Percentiles rank a stretch among this genome's conserved stretches.
Evolutionary conservation across 2,329 filamentous ascomycete species (phyloP).

Genomic region (Cladorrhinum sp.): DNA sequence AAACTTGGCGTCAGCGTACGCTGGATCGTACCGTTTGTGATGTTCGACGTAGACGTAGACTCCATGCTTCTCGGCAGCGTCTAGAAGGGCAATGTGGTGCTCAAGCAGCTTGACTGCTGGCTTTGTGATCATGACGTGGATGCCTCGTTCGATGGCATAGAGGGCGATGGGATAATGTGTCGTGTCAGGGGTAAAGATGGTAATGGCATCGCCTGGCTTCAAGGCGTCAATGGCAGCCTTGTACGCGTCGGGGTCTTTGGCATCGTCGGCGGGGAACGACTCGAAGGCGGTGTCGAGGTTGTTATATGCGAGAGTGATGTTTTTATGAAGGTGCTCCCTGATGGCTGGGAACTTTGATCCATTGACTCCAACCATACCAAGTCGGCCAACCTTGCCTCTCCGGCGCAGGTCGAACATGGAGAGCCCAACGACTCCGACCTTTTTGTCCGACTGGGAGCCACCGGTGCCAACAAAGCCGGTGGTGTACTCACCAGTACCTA

Average conservation of each 20-base stretch:
- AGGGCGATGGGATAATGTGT: slow-evolving; percentile 90
- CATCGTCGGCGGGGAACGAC: slow-evolving; percentile 74
- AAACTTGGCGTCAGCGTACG: slow-evolving; percentile 82
- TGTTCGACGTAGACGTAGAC: slow-evolving; percentile 95
- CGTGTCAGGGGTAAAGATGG: slow-evolving; percentile 92
- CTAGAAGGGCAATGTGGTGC: slow-evolving; percentile 74
- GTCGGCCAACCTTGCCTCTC: slow-evolving; percentile 79
- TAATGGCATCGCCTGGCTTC: slow-evolving; percentile 80
- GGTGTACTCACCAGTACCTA: slow-evolving; percentile 95
- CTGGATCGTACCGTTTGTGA: slow-evolving; percentile 94
- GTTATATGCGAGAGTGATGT: slow-evolving; percentile 87
- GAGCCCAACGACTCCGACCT: slow-evolving; percentile 88
- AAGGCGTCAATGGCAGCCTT: slow-evolving; percentile 84
- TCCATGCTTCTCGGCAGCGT: slow-evolving; percentile 66
- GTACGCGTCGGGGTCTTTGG: slow-evolving; percentile 76
- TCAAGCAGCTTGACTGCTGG: slow-evolving; percentile 82
- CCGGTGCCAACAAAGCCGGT: slow-evolving; percentile 87
- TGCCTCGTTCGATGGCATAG: slow-evolving; percentile 82
- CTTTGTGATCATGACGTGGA: slow-evolving; percentile 93
- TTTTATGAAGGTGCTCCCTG: slow-evolving; percentile 79
- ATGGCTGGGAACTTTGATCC: slow-evolving; percentile 90
- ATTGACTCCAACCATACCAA: slow-evolving; percentile 87
- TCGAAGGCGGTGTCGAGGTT: slow-evolving; percentile 80
- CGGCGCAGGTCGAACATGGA: slow-evolving; percentile 86
- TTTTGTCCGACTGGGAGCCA: slow-evolving; percentile 87